These are phyloP conservation scores for Eucalyptus paniculata DNA, from an alignment of 345 rosid species.

Conservation along the genomic window DNA sequence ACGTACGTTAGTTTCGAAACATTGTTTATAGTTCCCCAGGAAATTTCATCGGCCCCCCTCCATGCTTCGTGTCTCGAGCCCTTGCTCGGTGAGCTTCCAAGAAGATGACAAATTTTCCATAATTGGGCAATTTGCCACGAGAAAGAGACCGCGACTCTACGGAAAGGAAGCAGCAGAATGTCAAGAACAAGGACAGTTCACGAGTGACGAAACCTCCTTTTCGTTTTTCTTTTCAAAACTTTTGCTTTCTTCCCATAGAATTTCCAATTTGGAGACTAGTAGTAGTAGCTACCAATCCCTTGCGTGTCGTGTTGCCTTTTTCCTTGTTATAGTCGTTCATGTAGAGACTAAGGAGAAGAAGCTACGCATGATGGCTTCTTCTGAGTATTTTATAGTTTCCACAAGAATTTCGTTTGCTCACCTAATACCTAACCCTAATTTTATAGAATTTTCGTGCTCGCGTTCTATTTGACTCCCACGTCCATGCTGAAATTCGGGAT, in stretches of 20 bases:
- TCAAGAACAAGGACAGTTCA: neutral
- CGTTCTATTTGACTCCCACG: neutral
- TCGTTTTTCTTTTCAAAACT: neutral
- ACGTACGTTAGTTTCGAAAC: neutral
- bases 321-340: neutral
- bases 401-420: conserved; percentile 12
- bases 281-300: neutral
- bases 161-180: neutral
- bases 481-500: neutral
- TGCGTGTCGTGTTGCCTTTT: neutral
- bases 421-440: conserved; percentile 28
- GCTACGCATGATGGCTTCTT: neutral
- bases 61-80: neutral
- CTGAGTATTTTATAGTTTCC: neutral
- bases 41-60: neutral
- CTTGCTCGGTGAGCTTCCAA: neutral
- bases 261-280: neutral
- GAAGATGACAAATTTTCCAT: neutral
- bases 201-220: neutral
- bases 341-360: neutral
- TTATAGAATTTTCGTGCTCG: neutral
- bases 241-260: neutral
- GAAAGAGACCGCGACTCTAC: neutral
- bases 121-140: neutral
- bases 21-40: neutral